phyloP scores from a whole-genome alignment of 768 basidiomycete genomes.

The Pluteus cervinus region DNA sequence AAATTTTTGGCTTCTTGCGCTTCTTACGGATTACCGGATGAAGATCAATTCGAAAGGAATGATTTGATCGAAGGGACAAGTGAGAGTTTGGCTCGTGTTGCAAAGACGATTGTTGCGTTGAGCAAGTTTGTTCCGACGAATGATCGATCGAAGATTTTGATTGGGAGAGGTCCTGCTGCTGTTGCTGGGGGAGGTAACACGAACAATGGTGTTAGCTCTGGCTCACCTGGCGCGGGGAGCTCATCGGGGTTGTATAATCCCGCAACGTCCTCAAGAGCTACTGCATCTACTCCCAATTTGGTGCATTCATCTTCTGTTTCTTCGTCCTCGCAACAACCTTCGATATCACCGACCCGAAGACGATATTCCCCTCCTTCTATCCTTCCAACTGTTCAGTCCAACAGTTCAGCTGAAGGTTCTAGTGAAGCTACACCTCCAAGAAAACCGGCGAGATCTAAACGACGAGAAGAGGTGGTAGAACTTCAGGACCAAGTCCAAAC shows the following conservation, averaged over 20 bases:
- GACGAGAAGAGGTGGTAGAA: too few species aligned
- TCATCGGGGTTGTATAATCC: constrained; percentile 33
- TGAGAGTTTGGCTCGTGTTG: constrained; percentile 66
- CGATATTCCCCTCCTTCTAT: constrained; percentile 45
- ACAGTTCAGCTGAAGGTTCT: constrained; percentile 43
- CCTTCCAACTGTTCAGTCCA: constrained; percentile 47
- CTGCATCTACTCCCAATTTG: constrained; percentile 62
- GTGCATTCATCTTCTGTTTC: constrained; percentile 27
- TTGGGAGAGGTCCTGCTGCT: constrained; percentile 34
- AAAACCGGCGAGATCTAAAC: too few species aligned
- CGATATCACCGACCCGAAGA: constrained; percentile 35
- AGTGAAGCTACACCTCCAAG: constrained; percentile 1
- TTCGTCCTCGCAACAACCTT: constrained; percentile 24
- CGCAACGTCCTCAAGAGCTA: constrained; percentile 36
- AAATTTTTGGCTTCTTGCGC: constrained; percentile 75
- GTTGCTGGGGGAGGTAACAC: too few species aligned
- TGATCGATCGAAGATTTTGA: constrained; percentile 39
- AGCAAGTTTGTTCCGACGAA: constrained; percentile 49
- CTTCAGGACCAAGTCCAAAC: too few species aligned
- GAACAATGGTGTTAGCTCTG: too few species aligned
- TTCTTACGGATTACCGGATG: constrained; percentile 53
- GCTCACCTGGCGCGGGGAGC: too few species aligned
- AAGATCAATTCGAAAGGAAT: constrained; percentile 63
- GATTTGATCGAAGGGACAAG: constrained; percentile 58
- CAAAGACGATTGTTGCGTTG: constrained; percentile 65